These are phyloP conservation scores for Pisolithus microcarpus DNA, from an alignment of 768 basidiomycete species.

Conservation along the genomic window DNA sequence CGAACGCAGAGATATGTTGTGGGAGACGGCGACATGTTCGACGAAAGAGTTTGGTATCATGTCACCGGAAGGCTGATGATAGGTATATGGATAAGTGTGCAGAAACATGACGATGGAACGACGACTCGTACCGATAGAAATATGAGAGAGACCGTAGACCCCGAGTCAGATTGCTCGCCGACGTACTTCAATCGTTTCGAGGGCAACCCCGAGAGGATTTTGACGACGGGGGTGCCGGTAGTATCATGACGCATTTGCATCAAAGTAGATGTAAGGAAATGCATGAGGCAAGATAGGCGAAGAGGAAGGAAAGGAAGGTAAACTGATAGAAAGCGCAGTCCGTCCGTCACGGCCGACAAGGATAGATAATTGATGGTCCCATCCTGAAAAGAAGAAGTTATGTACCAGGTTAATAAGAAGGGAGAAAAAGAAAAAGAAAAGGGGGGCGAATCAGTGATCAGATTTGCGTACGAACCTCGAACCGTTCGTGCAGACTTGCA, in stretches of 20 bases:
- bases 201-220: slow-evolving; percentile 61
- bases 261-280: slow-evolving; percentile 53
- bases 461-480: slow-evolving; percentile 48
- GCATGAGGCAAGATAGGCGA: slow-evolving; percentile 62
- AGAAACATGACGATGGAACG: slow-evolving; percentile 1
- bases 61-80: slow-evolving; percentile 50
- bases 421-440: too few species aligned
- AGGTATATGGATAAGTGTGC: neutral
- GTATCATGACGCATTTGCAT: slow-evolving; percentile 53
- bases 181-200: slow-evolving; percentile 44
- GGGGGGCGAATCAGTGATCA: too few species aligned
- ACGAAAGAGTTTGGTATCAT: slow-evolving; percentile 69
- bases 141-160: slow-evolving; percentile 56
- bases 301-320: slow-evolving; percentile 76
- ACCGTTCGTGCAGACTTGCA: slow-evolving; percentile 57
- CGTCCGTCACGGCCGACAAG: slow-evolving; percentile 71
- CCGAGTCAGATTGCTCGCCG: slow-evolving; percentile 60
- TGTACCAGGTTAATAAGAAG: too few species aligned
- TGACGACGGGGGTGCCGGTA: slow-evolving; percentile 53
- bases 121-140: slow-evolving; percentile 50
- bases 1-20: slow-evolving; percentile 68
- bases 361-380: slow-evolving; percentile 80
- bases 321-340: slow-evolving; percentile 67
- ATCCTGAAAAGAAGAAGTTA: slow-evolving; percentile 41
- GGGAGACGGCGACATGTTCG: slow-evolving; percentile 56